Evolutionary conservation across 306 rosid genomes (phyloP), one percentile per base, ranked within the genome.

Genomic region (Quercus bicolor): DNA sequence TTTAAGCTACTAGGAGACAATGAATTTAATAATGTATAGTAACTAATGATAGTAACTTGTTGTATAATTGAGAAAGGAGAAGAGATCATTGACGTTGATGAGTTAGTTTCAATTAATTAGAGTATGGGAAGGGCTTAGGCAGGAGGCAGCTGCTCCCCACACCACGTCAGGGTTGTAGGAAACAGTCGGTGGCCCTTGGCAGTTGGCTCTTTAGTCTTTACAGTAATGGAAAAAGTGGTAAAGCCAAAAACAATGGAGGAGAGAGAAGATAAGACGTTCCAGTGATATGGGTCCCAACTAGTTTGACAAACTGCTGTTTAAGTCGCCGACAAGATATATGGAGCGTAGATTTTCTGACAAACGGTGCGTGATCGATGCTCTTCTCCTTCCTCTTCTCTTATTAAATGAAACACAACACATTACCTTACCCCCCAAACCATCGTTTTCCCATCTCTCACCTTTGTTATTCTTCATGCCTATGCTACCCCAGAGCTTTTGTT

Each of bases 261-360:
- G 28, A 1, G 31, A 21, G 10, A 48, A 43, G 56, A 48, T 18
- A 29, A n/a, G 72, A 15, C 75, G 51, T 6, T 34, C n/a, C 23
- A 11, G 13, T 5, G 45, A 31, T 23, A n/a, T 56, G 77, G 87
- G 87, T 68, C 85, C 82, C 77, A 29, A 20, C 13, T 56, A 20
- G 59, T 81, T 84, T 84, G 90, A 87, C 85, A 70, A 82, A 56
- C 73, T 85, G 90, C 77, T 28, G 80, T 70, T 73, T 51, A 62
- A 77, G 85, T 70, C 81, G 68, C 88, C 88, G 90, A 87, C 90
- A 87, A 14, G 72, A 87, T 37, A 82, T 80, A 75, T 10, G 77
- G 54, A 34, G 62, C 74, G 74, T 76, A 73, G 79, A 84, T 84
- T 28, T 71, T 24, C 80, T 76, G 79, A 75, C 78, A 37, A 16